These are phyloP conservation scores for Malania oleifera DNA, from an alignment of 164 flowering plant species.

Conservation along the genomic window DNA sequence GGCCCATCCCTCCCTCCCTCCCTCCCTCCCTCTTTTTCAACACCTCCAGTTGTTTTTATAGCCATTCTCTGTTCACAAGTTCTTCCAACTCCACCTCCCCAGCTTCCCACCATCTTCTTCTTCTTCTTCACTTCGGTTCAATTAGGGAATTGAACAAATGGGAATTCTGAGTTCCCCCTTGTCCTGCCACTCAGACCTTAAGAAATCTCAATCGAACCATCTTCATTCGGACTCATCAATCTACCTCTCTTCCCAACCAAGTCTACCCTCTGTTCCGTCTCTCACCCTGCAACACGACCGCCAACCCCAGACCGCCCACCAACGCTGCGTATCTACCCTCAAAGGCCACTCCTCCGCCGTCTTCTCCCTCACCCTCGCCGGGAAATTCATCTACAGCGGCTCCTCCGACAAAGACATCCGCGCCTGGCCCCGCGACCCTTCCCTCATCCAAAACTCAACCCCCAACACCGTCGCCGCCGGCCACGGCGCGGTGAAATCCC, in stretches of 20 bases:
- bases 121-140: background rate
- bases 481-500: constrained; percentile 35
- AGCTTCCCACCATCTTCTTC: background rate
- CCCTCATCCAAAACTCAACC: background rate
- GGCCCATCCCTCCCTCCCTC: background rate
- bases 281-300: constrained; percentile 23
- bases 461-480: constrained; percentile 15
- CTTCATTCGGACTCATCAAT: constrained; percentile 23
- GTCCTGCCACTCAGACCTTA: constrained; percentile 16
- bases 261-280: constrained; percentile 63
- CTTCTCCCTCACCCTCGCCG: constrained; percentile 51
- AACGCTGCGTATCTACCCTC: constrained; percentile 47
- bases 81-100: background rate
- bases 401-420: constrained; percentile 48
- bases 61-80: too few relatives aligned
- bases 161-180: constrained; percentile 36
- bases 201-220: constrained; percentile 20
- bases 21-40: background rate
- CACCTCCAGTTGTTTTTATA: background rate
- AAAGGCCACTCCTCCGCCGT: constrained; percentile 54
- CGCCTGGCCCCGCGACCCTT: constrained; percentile 28
- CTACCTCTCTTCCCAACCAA: constrained; percentile 51
- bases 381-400: constrained; percentile 51
- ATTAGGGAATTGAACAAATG: constrained; percentile 19
- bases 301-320: constrained; percentile 17